Base-by-base conservation (phyloP, 768 basidiomycete species). In the Mycena amicta region DNA sequence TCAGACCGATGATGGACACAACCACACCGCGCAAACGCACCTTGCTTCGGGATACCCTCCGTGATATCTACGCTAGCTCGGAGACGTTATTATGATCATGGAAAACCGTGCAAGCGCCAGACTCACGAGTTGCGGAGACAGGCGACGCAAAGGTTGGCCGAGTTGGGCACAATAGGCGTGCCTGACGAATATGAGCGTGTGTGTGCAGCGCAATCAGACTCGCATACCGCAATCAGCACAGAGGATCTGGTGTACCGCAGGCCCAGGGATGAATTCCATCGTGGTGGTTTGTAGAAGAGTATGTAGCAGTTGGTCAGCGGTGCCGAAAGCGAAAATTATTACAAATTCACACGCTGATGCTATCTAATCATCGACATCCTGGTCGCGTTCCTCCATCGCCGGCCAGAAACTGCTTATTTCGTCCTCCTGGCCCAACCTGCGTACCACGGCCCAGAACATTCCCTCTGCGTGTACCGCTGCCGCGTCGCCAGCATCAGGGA, bases 31-130 rank as follows among this genome's bases (percentile, higher is more conserved):
- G 23, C 43, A 52, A n/a, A 70, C 76, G 52, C 52, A 90, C 91
- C 86, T 85, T 93, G 92, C 70, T 95, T 98, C 5, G 95, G 96
- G 52, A 98, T 98, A 15, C 94, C 95, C 71, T 98, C 96, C 1
- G 95, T 98, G 70, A 99, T 96, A 72, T 99, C 97, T 60, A 98
- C 87, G 6, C 92, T 93, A 66, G 3, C 39, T 49, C n/a, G n/a
- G n/a, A n/a, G n/a, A n/a, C n/a, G n/a, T 37, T 16, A 20, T 30
- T 47, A 39, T 53, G 39, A 57, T 31, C 20, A 11, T n/a, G 5
- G 3, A 18, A 30, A 2, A 23, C 25, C 16, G 23, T 23, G 39
- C 27, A 2, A 3, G 18, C 22, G 23, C 27, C n/a, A 4, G 16
- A 74, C 88, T 61, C 70, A 89, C 89, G 89, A 88, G 81, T 95